phyloP scores from a whole-genome alignment of 2,329 filamentous ascomycete species.

The Aspergillus jensenii region DNA sequence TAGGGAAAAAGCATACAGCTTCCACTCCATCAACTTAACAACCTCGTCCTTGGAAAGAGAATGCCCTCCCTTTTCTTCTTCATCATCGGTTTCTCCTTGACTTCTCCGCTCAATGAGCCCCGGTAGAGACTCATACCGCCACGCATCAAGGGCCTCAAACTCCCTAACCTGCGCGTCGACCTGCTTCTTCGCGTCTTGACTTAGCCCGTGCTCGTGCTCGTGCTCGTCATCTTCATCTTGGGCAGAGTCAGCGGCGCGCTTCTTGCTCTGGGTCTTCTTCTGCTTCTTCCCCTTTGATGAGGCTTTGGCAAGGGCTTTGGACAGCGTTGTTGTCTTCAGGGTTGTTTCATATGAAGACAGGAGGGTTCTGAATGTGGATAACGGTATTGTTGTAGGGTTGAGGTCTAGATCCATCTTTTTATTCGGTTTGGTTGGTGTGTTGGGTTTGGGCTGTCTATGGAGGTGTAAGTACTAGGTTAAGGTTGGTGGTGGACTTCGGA shows the following conservation, averaged over 20 bases:
- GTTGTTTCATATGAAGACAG: slow-evolving; percentile 29
- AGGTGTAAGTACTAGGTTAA: too few species aligned
- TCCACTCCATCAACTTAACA: slow-evolving; percentile 44
- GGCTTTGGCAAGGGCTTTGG: slow-evolving; percentile 20
- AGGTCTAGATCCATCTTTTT: slow-evolving; percentile 15
- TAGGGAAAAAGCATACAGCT: slow-evolving; percentile 35
- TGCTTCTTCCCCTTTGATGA: neutral
- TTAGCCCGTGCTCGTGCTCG: neutral
- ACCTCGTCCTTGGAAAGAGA: slow-evolving; percentile 37
- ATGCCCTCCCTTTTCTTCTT: slow-evolving; percentile 9
- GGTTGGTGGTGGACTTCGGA: neutral
- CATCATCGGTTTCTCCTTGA: neutral
- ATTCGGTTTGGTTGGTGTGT: neutral
- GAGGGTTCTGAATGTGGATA: slow-evolving; percentile 26
- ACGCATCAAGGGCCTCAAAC: slow-evolving; percentile 36
- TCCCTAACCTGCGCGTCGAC: slow-evolving; percentile 19
- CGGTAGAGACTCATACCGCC: slow-evolving; percentile 39
- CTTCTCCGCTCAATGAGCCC: slow-evolving; percentile 18
- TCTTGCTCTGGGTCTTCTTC: neutral
- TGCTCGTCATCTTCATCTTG: neutral
- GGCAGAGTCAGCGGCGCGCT: neutral
- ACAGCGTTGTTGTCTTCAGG: slow-evolving; percentile 23
- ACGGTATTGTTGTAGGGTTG: slow-evolving; percentile 25
- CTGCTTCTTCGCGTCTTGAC: neutral
- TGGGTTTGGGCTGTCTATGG: neutral